Conservation (phyloP, 1,139 yeast species). For the Insectozyma bohioensis region DNA sequence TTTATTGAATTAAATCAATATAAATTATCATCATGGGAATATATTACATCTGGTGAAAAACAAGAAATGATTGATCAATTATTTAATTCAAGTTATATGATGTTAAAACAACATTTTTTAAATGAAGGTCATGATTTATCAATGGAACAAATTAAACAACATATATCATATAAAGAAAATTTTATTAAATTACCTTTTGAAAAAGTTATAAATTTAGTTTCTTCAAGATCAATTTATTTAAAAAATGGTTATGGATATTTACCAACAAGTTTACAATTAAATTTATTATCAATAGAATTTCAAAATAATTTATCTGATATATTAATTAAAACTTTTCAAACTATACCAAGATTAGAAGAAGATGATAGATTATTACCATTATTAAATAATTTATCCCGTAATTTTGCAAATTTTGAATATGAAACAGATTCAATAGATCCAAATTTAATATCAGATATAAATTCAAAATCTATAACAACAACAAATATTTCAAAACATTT, state of each 20-base stretch:
- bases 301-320: conserved; percentile 51
- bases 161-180: conserved; percentile 51
- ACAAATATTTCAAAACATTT: conserved; percentile 60
- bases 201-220: conserved; percentile 72
- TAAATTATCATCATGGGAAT: conserved; percentile 71
- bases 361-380: conserved; percentile 88
- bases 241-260: conserved; percentile 76
- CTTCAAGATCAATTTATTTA: conserved; percentile 65
- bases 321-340: conserved; percentile 68
- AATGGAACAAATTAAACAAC: conserved; percentile 43
- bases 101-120: conserved; percentile 31
- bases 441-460: conserved; percentile 51
- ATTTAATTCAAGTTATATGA: conserved; percentile 49
- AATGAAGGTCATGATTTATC: conserved; percentile 25
- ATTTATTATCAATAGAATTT: conserved; percentile 67
- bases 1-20: conserved; percentile 56
- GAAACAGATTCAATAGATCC: conserved; percentile 33
- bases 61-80: conserved; percentile 48
- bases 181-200: conserved; percentile 87
- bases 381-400: conserved; percentile 72
- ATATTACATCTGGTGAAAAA: conserved; percentile 65
- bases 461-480: conserved; percentile 59
- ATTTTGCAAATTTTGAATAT: conserved; percentile 63
- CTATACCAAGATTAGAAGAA: conserved; percentile 84
- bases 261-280: conserved; percentile 78